These are phyloP conservation scores for Cornus florida DNA, from an alignment of 148 eudicot species.

Conservation along the genomic window DNA sequence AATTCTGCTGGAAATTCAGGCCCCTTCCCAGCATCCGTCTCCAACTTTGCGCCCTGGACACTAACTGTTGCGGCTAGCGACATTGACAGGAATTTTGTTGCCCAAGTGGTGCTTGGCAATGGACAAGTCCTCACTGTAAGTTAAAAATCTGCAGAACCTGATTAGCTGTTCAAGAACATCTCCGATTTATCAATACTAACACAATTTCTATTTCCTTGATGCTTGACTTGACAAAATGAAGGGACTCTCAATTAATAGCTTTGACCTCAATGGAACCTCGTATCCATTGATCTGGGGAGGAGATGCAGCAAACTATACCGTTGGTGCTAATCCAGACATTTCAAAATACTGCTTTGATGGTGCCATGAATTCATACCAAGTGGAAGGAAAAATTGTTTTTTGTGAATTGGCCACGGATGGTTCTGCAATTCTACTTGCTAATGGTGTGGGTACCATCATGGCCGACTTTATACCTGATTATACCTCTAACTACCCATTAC, in stretches of 20 bases:
- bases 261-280: not conserved
- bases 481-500: conserved; percentile 5
- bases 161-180: not conserved
- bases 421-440: not conserved
- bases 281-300: conserved; percentile 4
- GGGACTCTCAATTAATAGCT: conserved; percentile 7
- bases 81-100: conserved; percentile 10
- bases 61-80: conserved; percentile 9
- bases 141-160: not conserved
- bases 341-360: not conserved
- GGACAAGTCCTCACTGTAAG: conserved; percentile 3
- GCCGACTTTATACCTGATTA: not conserved
- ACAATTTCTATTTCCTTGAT: not conserved
- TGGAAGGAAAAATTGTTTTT: not conserved
- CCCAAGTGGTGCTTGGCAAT: conserved; percentile 2
- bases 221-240: not conserved
- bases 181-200: not conserved
- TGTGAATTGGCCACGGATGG: not conserved
- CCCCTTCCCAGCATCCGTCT: not conserved
- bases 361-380: conserved; percentile 5
- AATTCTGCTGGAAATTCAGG: conserved; percentile 14
- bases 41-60: conserved; percentile 13
- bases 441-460: conserved; percentile 4
- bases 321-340: not conserved
- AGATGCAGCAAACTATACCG: conserved; percentile 5